Percentiles rank a stretch among this genome's conserved stretches.
phyloP scores from a whole-genome alignment of 805 yeast genomes.

The Ogataea paradorogensis region DNA sequence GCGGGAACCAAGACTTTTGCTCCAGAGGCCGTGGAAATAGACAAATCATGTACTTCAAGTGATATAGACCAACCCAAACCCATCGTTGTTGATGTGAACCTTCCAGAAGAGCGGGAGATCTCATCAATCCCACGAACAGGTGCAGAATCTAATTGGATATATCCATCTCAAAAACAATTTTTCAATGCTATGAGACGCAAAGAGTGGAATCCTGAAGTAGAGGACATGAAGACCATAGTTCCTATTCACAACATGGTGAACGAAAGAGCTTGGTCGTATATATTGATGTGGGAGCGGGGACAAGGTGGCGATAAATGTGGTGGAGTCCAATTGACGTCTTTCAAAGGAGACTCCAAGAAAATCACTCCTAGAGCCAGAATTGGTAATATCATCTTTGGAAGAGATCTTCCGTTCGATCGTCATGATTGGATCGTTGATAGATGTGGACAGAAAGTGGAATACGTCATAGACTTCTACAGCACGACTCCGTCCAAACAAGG shows the following conservation, averaged over 20 bases:
- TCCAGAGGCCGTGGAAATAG: conserved; percentile 39
- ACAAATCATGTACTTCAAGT: conserved; percentile 44
- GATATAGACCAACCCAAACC: conserved; percentile 35
- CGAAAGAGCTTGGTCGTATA: conserved; percentile 88
- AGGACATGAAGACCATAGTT: conserved; percentile 85
- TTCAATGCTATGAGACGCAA: conserved; percentile 92
- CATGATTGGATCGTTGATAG: conserved; percentile 92
- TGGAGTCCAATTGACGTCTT: conserved; percentile 78
- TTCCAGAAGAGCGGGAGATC: conserved; percentile 73
- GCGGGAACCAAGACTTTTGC: conserved; percentile 16
- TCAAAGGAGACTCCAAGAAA: conserved; percentile 84
- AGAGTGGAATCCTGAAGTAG: conserved; percentile 76
- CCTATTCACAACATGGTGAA: conserved; percentile 94
- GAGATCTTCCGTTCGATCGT: conserved; percentile 84
- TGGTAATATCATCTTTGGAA: conserved; percentile 57
- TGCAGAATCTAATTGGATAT: conserved; percentile 73
- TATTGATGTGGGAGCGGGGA: conserved; percentile 73
- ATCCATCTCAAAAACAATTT: conserved; percentile 94
- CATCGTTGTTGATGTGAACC: conserved; percentile 30
- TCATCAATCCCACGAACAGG: conserved; percentile 84
- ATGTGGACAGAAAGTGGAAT: conserved; percentile 80
- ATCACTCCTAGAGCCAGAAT: conserved; percentile 86
- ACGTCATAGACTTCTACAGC: conserved; percentile 86
- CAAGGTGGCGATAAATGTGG: conserved; percentile 67
- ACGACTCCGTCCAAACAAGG: conserved; percentile 35